Evolutionary conservation across 2,329 filamentous ascomycete species (phyloP), one percentile per base, ranked within the genome.

Genomic region (Cladophialophora bantiana): DNA sequence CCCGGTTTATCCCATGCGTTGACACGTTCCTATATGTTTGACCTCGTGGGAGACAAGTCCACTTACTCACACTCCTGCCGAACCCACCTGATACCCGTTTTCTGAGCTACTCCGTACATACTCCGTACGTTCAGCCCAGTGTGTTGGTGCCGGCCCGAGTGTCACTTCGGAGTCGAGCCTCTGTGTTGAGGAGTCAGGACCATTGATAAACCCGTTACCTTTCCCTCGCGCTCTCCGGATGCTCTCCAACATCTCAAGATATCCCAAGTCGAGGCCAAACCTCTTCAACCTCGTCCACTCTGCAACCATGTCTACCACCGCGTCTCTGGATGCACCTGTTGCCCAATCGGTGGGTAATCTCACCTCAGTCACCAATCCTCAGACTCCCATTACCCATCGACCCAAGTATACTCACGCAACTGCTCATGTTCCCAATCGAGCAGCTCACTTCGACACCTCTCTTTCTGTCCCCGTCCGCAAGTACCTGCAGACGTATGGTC

Each of bases 381-480:
- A 64, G 52, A 38, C 38, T 42, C 34, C 62, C 36, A 55, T 57
- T 38, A 52, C 54, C 38, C 68, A 71, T 34, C 64, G 64, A 12
- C 61, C 64, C n/a, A 70, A 72, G 52, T 67, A 70, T 35, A 72
- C 59, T 9, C 67, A 55, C 59, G 66, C 70, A 5, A 63, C 66
- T 13, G 70, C 70, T 50, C 71, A 72, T 56, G 69, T 71, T 7
- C 71, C 70, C 42, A 72, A 68, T 58, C 68, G 70, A 32, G 64
- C 65, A 26, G 77, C 78, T 55, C 81, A 82, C 73, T 83, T 79
- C 68, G 82, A 84, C 69, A 84, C 82, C 56, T 80, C 82, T 67
- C 81, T 83, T 71, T 81, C 82, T 42, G 73, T 79, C 53, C 81
- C 83, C 64, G 82, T 83, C 55, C 82, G 82, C 76, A 83, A 82